Percentiles rank a stretch among this genome's conserved stretches.
These are phyloP conservation scores for Penicillium ucsense DNA, from an alignment of 495 filamentous ascomycete species.

Conservation along the genomic window DNA sequence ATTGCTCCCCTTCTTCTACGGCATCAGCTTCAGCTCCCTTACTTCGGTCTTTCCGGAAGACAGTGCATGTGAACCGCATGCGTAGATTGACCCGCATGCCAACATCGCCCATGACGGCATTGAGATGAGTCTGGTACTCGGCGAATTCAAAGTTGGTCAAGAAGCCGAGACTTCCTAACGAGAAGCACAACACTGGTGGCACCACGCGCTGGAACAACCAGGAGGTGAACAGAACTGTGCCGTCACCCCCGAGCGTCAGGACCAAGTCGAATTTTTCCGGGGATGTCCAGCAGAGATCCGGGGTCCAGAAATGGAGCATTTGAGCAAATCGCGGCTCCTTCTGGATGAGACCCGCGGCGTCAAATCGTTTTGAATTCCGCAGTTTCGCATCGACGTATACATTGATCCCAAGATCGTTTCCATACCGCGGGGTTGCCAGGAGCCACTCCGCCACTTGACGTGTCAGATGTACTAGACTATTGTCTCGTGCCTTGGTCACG, in stretches of 20 bases:
- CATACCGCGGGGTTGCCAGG: conserved; percentile 72
- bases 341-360: conserved; percentile 59
- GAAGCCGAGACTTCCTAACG: conserved; percentile 82
- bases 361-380: conserved; percentile 75
- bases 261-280: conserved; percentile 92
- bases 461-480: conserved; percentile 74
- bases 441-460: conserved; percentile 81
- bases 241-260: conserved; percentile 84
- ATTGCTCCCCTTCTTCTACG: conserved; percentile 71
- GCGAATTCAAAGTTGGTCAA: conserved; percentile 87
- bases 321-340: conserved; percentile 59
- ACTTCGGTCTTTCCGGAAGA: conserved; percentile 54
- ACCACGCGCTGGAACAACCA: conserved; percentile 94
- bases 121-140: conserved; percentile 69
- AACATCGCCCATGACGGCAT: conserved; percentile 76
- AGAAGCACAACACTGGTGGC: conserved; percentile 82
- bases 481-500: conserved; percentile 91
- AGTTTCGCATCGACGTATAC: conserved; percentile 94
- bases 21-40: conserved; percentile 37
- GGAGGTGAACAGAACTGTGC: conserved; percentile 83
- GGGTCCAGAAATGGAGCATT: conserved; percentile 89
- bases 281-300: conserved; percentile 80
- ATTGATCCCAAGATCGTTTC: conserved; percentile 68
- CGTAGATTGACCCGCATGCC: conserved; percentile 94
- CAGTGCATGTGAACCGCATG: conserved; percentile 95